Percentiles rank a stretch among this genome's conserved stretches.
Conservation (phyloP, 2,329 filamentous ascomycete species). For the Chrysosphaeria jannelii region DNA sequence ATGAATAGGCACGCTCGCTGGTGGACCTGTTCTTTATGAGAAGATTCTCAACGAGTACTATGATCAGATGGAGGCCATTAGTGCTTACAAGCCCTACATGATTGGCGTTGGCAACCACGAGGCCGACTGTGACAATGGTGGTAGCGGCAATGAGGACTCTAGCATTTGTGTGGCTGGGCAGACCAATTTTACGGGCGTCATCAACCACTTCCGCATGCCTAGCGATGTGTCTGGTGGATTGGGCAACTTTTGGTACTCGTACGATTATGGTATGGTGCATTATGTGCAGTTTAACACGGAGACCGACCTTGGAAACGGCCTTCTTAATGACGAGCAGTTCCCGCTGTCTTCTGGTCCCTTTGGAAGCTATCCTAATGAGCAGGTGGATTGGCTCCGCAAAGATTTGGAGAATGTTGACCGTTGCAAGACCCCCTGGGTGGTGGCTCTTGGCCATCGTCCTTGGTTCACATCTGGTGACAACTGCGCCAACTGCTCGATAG, state of each 20-base stretch:
- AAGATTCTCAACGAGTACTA: slow-evolving; percentile 20
- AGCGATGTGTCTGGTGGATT: not conserved
- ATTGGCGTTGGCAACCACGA: slow-evolving; percentile 16
- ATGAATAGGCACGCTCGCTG: slow-evolving; percentile 6
- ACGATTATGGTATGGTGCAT: not conserved
- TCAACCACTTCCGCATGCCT: slow-evolving; percentile 1
- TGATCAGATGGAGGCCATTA: slow-evolving; percentile 14
- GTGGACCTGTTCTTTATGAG: slow-evolving; percentile 17
- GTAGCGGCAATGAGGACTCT: slow-evolving; percentile 9
- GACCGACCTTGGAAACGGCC: slow-evolving; percentile 4
- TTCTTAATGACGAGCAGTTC: slow-evolving; percentile 2
- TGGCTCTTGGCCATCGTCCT: slow-evolving; percentile 17
- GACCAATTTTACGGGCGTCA: slow-evolving; percentile 1
- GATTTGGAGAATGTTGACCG: slow-evolving; percentile 15
- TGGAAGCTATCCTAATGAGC: slow-evolving; percentile 1
- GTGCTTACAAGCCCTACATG: slow-evolving; percentile 16
- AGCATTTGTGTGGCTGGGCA: slow-evolving; percentile 1
- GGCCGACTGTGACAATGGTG: slow-evolving; percentile 16
- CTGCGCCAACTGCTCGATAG: slow-evolving; percentile 2
- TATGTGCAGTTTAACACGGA: slow-evolving; percentile 3
- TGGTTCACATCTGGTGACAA: slow-evolving; percentile 11
- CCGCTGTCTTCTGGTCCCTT: slow-evolving; percentile 1
- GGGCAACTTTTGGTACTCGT: slow-evolving; percentile 3
- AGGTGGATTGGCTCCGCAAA: slow-evolving; percentile 11
- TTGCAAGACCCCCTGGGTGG: slow-evolving; percentile 17